Base-by-base conservation (phyloP, 1,284 basidiomycete genomes). In the Ganoderma sinense region DNA sequence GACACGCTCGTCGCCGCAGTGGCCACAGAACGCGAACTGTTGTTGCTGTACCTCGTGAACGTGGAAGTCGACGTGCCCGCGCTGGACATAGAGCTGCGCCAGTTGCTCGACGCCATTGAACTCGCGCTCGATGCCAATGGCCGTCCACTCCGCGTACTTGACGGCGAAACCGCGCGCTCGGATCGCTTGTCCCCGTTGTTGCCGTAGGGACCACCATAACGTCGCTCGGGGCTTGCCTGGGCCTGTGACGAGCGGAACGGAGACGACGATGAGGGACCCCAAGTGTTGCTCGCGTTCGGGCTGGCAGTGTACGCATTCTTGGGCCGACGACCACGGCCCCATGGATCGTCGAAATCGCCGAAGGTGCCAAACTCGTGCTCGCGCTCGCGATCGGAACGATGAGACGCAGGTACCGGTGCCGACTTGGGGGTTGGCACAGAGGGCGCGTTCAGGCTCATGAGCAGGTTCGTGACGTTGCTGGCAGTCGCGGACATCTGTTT, bases 1-100 rank as follows among this genome's bases (percentile, higher is more conserved):
- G 91, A 92, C 20, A 93, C 87, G 75, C 91, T 93, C 41, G 92
- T 94, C 67, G 93, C 93, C 68, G 88, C 88, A 3, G 93, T 94
- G 23, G 91, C 90, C 48, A 94, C 85, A 72, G 91, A 93, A 64
- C 90, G 85, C 67, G 85, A 77, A 78, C 92, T 94, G 40, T 86
- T 88, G 76, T 94, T 94, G 81, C 91, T 93, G 81, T 92, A 94
- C 70, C 89, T 84, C 40, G 93, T 94, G 76, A 94, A 95, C 55
- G 89, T 88, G 23, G 76, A 78, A n/a, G 77, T 87, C 5, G 89
- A 89, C 56, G 90, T 90, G 70, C 87, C 88, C 20, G 90, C 88
- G 76, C 89, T 92, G 58, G 90, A 88, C 85, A 86, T 89, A 51
- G 91, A 92, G 78, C 86, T 91, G 65, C 92, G 89, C 92, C 92